Percentiles rank a stretch among this genome's conserved stretches.
Evolutionary conservation across 2,329 filamentous ascomycete species (phyloP).

Genomic region (Cladosporium phlei): DNA sequence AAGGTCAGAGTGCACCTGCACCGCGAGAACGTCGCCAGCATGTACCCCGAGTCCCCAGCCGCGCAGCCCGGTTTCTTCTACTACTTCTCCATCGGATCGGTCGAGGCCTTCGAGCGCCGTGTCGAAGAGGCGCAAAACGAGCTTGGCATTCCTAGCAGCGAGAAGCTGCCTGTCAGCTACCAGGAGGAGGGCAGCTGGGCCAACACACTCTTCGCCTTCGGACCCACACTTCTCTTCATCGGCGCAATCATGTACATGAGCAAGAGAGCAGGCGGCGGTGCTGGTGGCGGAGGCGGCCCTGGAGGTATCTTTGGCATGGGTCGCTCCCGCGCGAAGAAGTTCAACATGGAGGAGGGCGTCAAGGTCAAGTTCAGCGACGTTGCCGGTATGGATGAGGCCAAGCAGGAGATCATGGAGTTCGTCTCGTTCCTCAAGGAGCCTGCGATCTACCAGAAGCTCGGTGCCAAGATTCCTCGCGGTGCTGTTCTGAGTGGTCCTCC

Average conservation of each 20-base stretch:
- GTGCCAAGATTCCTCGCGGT: conserved; percentile 94
- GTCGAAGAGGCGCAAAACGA: conserved; percentile 85
- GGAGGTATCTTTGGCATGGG: conserved; percentile 92
- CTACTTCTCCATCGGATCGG: conserved; percentile 91
- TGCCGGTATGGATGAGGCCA: conserved; percentile 96
- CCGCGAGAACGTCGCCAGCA: conserved; percentile 63
- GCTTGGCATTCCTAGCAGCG: conserved; percentile 75
- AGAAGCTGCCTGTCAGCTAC: conserved; percentile 91
- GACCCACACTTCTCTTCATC: conserved; percentile 80
- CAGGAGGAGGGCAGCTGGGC: conserved; percentile 67
- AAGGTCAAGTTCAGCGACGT: conserved; percentile 97
- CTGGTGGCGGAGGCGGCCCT: conserved; percentile 52
- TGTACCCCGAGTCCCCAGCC: conserved; percentile 72
- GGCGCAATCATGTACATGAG: conserved; percentile 77
- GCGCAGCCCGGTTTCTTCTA: conserved; percentile 69
- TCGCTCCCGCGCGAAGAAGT: conserved; percentile 91
- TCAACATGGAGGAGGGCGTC: conserved; percentile 94
- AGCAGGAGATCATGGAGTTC: conserved; percentile 98
- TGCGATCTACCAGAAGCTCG: conserved; percentile 84
- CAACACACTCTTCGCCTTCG: conserved; percentile 73
- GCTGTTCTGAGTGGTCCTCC: conserved; percentile 96
- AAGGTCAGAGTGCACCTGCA: conserved; percentile 77
- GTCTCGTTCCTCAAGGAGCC: conserved; percentile 95
- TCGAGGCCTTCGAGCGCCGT: conserved; percentile 85
- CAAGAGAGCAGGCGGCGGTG: conserved; percentile 65